Percentiles rank a stretch among this genome's conserved stretches.
Conservation (phyloP, 345 rosid genomes). For the Reutealis trisperma region DNA sequence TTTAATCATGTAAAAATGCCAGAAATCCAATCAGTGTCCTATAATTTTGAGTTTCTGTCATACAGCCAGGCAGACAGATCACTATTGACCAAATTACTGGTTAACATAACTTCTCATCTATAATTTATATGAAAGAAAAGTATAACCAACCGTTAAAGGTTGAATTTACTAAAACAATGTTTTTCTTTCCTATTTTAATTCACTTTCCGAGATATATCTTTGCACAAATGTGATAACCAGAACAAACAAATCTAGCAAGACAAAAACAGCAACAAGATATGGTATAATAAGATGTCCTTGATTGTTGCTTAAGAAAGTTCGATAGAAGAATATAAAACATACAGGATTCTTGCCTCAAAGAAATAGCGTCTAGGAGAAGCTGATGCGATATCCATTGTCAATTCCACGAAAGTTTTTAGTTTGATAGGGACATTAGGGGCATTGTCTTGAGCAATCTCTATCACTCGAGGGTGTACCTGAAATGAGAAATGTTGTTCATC, state of each 20-base stretch:
- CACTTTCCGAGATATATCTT: neutral
- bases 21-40: neutral
- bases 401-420: conserved; percentile 68
- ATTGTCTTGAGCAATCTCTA: conserved; percentile 33
- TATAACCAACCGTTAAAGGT: neutral
- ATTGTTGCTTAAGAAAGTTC: neutral
- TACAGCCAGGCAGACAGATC: neutral
- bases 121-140: neutral
- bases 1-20: neutral
- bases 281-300: neutral
- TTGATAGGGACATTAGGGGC: conserved; percentile 49
- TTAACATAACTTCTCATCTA: neutral
- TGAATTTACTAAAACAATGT: neutral
- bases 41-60: neutral
- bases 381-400: conserved; percentile 95
- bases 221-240: conserved; percentile 1
- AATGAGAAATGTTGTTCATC: conserved; percentile 5
- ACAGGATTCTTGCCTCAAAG: conserved; percentile 75
- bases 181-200: neutral
- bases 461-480: conserved; percentile 62
- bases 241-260: neutral
- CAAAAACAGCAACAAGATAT: neutral
- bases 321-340: conserved; percentile 23
- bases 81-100: neutral
- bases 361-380: conserved; percentile 90